These are phyloP conservation scores for Clavispora phyllophila DNA, from an alignment of 805 yeast genomes.

Conservation along the genomic window DNA sequence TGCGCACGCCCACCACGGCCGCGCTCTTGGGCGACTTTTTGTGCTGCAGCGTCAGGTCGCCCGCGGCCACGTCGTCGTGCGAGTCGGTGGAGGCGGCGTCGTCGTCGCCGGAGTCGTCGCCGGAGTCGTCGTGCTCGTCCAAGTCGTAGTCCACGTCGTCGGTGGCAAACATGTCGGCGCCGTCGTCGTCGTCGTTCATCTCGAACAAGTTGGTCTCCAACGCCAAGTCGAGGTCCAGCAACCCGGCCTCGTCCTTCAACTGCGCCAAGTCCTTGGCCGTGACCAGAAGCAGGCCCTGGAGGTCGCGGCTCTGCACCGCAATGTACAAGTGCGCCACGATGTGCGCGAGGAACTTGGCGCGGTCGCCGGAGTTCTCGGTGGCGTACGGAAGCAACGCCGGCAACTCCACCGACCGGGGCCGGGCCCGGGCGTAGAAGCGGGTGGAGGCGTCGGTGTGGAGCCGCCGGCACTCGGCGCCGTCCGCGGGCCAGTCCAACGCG, in stretches of 20 bases:
- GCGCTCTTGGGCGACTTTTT: constrained; percentile 63
- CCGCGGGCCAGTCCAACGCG: constrained; percentile 49
- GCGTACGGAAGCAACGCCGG: constrained; percentile 63
- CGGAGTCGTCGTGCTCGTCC: constrained; percentile 37
- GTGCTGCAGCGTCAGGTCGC: constrained; percentile 44
- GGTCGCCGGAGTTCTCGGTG: constrained; percentile 63
- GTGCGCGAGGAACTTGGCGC: constrained; percentile 68
- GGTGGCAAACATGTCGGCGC: constrained; percentile 20
- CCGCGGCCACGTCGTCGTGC: constrained; percentile 29
- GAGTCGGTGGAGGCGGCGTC: constrained; percentile 29
- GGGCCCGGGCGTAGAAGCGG: constrained; percentile 31
- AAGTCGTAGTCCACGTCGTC: constrained; percentile 29
- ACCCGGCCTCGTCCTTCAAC: constrained; percentile 25
- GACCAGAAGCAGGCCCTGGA: constrained; percentile 64
- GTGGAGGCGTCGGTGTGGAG: constrained; percentile 31
- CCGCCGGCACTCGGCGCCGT: constrained; percentile 22
- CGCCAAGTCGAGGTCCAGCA: constrained; percentile 42
- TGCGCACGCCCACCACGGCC: constrained; percentile 66
- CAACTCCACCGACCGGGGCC: constrained; percentile 39
- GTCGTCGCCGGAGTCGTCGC: constrained; percentile 37
- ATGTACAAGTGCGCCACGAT: constrained; percentile 77
- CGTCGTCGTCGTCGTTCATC: constrained; percentile 20
- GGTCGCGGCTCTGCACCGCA: constrained; percentile 69
- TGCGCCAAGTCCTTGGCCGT: constrained; percentile 63
- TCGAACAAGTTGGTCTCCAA: constrained; percentile 51